Base-by-base conservation (phyloP, 2,329 filamentous ascomycete genomes). In the Alternaria triticimaculans region DNA sequence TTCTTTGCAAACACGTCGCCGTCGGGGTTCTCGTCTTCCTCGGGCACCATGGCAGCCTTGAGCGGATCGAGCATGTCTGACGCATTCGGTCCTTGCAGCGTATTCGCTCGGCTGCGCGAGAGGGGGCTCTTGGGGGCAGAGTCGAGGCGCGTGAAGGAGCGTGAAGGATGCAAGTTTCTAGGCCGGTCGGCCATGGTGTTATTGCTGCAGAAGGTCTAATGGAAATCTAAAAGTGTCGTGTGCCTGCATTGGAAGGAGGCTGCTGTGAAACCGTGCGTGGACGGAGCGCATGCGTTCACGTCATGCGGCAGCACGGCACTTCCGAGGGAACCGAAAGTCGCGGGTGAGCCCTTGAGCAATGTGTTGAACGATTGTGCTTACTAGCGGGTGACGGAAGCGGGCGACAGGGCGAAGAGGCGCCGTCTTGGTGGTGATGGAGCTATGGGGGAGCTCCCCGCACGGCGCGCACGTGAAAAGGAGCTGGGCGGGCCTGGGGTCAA, bases 91-190 rank as follows among this genome's bases (percentile, higher is more conserved):
- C 77, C 80, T 68, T 84, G 82, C 25, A 85, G 71, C 2, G 84
- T 86, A 71, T 78, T 83, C 15, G 84, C 82, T 72, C 84, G 75
- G 67, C 80, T 82, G 45, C 82, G 79, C 30, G 76, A 73, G 15
- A 78, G 70, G 7, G 81, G 75, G 18, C 72, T 73, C 60, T 76
- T 71, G 21, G 72, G 62, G 18, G 73, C 59, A 9, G 80, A 68
- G 49, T 85, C 84, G 48, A 86, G 80, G 23, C 84, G 83, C 6
- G 82, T 83, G 72, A 87, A 87, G 30, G 84, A 86, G 49, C 81
- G 78, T 43, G 83, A 82, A 50, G 80, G 71, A 49, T 83, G 81
- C 20, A 83, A 73, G 46, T 79, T 70, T 50, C 72, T 75, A 7
- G 81, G 77, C 58, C 74, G 69, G 43, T 69, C 74, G 43, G 76